Evolutionary conservation across 352 stramenopile genomes (phyloP).

Genomic region (Phytophthora quininea): DNA sequence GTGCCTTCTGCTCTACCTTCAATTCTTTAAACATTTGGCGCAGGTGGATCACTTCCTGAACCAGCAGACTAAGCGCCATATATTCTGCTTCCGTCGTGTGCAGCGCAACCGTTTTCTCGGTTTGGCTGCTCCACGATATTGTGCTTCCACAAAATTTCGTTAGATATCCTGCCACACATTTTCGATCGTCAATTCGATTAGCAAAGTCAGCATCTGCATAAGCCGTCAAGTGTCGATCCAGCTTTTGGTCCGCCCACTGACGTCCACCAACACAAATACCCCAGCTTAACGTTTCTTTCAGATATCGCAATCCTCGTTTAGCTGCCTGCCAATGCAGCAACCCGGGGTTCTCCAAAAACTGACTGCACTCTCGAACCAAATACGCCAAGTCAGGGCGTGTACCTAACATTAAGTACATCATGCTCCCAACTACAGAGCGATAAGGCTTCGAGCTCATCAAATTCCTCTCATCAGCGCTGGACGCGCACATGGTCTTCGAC

Average conservation of each 20-base stretch:
- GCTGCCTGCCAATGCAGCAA: constrained; percentile 18
- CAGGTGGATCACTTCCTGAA: constrained; percentile 30
- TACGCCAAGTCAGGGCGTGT: constrained; percentile 19
- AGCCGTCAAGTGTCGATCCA: constrained; percentile 11
- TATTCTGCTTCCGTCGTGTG: constrained; percentile 29
- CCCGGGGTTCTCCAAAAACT: constrained; percentile 25
- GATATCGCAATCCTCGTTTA: constrained; percentile 16
- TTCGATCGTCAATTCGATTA: constrained; percentile 23
- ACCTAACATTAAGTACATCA: constrained; percentile 27
- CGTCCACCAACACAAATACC: constrained; percentile 9
- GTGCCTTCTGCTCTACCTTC: constrained; percentile 8
- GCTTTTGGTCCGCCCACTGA: background rate
- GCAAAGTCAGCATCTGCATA: constrained; percentile 30
- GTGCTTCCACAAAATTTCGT: constrained; percentile 21
- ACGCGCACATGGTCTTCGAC: constrained; percentile 25
- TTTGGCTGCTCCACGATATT: constrained; percentile 27
- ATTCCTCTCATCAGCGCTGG: background rate
- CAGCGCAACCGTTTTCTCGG: constrained; percentile 28
- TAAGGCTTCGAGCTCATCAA: constrained; percentile 15
- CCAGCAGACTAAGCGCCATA: constrained; percentile 21
- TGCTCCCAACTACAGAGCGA: constrained; percentile 4
- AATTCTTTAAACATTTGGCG: constrained; percentile 29
- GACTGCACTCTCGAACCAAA: constrained; percentile 20
- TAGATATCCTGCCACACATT: constrained; percentile 25
- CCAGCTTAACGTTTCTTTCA: constrained; percentile 11